Base-by-base conservation (phyloP, 371 early-diverging fungal species). In the Mucor irregularis region DNA sequence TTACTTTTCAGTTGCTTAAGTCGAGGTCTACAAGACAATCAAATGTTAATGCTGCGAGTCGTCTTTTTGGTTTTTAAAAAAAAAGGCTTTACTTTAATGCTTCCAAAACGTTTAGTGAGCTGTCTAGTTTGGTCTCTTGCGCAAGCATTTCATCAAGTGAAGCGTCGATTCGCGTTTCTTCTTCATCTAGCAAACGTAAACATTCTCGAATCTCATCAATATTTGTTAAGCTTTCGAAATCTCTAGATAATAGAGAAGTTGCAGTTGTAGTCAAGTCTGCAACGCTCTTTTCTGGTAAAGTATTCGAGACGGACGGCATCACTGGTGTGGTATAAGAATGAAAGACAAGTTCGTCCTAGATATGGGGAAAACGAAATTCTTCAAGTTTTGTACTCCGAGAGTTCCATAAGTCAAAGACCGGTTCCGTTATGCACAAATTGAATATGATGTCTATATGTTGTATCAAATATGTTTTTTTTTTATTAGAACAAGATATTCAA, bases 191-290 rank as follows among this genome's bases (percentile, higher is more conserved):
- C 19, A 80, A 57, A 28, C 83, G 69, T 30, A 90, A 72, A 49
- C 83, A 81, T 56, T 84, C 78, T 50, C 83, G 76, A 39, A 90
- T 84, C 42, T 85, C 84, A 51, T 81, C 78, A 30, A 89, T 70
- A 53, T 87, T 81, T 7, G 85, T 87, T 21, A 90, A 70, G 0
- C 58, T 58, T 16, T 67, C 62, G 33, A 56, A 62, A 14, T 50
- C 28, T 29, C 43, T 21, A 2, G 58, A 43, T 9, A 49, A 35
- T 11, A 49, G 19, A 2, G 48, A n/a, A n/a, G n/a, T n/a, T n/a
- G n/a, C n/a, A n/a, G n/a, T n/a, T n/a, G n/a, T n/a, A n/a, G n/a
- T n/a, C n/a, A n/a, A n/a, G n/a, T n/a, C n/a, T n/a, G n/a, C n/a
- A n/a, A n/a, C n/a, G 8, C 10, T 42, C 42, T 42, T 42, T 22